Base-by-base conservation (phyloP, 257 asterid species). In the Orobanche coerulescens region DNA sequence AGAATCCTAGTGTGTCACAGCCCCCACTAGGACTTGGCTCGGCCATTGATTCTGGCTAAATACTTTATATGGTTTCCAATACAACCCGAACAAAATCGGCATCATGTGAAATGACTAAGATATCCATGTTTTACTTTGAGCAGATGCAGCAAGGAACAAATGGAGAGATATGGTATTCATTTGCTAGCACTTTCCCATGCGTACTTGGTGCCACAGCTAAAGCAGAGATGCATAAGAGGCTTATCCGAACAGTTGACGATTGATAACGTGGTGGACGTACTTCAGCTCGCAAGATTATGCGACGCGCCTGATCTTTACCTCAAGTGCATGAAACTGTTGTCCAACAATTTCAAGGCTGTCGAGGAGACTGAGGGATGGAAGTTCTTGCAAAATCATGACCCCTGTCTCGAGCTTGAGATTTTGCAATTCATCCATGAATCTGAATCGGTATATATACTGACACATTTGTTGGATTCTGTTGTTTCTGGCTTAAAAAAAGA, bases 351-450 rank as follows among this genome's bases (percentile, higher is more conserved):
- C 78, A 82, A 72, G 70, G 66, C 76, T 44, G 88, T 85, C 39
- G 94, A 84, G 79, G 71, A 78, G 47, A 85, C 96, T 0, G 98
- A 92, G 76, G 96, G 93, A 1, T 92, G 98, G 98, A 73, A 71
- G 66, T 88, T 88, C 75, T 64, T 92, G 68, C 95, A 88, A 31
- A 56, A 75, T 4, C 69, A 88, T 50, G 96, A 92, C 33, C 94
- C 98, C 11, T 74, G 65, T 79, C 96, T 92, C 44, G 95, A 92
- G 69, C 94, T 86, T 62, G 94, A 92, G 59, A 82, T 92, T 8
- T 61, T 88, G 18, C 90, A 88, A 57, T 92, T 86, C 76, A 79
- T 92, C 25, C 90, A 85, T 42, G 98, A 92, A 69, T 66, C 79
- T 30, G 98, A 88, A 76, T 62, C 31, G 87, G 98, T 91, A 87